Percentiles rank a stretch among this genome's conserved stretches.
Evolutionary conservation across 139 green algal species (phyloP).

Genomic region (Auxenochlorella protothecoides): DNA sequence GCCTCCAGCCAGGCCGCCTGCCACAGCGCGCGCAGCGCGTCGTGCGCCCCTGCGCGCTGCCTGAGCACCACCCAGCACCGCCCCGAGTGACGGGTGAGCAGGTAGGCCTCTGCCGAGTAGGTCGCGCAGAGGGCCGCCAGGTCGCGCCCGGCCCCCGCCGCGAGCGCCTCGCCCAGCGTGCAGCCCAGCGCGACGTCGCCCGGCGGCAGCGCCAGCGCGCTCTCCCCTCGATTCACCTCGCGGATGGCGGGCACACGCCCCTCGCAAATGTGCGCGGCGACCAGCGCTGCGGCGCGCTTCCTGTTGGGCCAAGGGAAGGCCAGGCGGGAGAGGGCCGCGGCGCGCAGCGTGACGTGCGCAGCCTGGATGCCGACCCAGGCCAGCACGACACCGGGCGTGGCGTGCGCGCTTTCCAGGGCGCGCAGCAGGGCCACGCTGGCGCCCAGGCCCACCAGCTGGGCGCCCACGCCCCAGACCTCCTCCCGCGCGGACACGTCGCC

Average conservation of each 20-base stretch:
- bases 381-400: constrained; percentile 31
- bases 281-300: constrained; percentile 19
- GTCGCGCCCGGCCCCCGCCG: background rate
- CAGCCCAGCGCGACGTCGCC: constrained; percentile 24
- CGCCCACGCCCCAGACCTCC: constrained; percentile 68
- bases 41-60: constrained; percentile 11
- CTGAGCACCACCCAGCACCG: constrained; percentile 41
- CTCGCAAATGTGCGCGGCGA: constrained; percentile 12
- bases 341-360: constrained; percentile 52
- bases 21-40: constrained; percentile 39
- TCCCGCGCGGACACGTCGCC: constrained; percentile 82
- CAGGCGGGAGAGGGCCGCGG: constrained; percentile 37
- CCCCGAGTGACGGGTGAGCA: constrained; percentile 40
- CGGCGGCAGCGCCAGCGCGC: constrained; percentile 20
- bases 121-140: background rate
- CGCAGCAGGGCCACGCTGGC: constrained; percentile 51
- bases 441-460: constrained; percentile 53
- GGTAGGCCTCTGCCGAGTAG: constrained; percentile 41
- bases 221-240: constrained; percentile 29
- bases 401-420: constrained; percentile 19
- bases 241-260: constrained; percentile 16
- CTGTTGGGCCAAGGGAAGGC: constrained; percentile 46
- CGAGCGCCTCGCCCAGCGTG: constrained; percentile 24
- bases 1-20: constrained; percentile 56
- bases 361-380: constrained; percentile 47